These are phyloP conservation scores for Ascochyta clinopodiicola DNA, from an alignment of 2,329 filamentous ascomycete genomes.

Conservation along the genomic window DNA sequence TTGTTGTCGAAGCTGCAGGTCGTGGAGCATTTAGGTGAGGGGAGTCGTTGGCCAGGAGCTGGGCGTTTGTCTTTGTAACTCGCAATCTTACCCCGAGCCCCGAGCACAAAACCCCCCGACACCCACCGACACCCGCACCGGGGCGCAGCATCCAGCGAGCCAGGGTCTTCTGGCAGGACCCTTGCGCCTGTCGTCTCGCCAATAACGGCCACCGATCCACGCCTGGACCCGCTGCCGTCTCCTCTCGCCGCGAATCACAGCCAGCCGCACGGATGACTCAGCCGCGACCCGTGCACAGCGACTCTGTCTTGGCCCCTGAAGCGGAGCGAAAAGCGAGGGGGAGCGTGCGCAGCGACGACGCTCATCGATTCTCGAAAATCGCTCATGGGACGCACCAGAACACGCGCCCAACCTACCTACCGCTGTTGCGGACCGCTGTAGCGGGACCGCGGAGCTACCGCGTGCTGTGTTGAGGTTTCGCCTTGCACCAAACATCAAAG, in stretches of 20 bases:
- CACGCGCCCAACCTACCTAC: neutral
- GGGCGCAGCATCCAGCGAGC: slow-evolving; percentile 1
- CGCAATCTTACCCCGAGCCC: neutral
- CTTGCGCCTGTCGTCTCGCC: no score
- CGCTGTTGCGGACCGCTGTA: slow-evolving; percentile 34
- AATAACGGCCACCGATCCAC: neutral
- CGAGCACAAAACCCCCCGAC: no score
- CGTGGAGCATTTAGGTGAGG: neutral
- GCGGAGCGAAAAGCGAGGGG: slow-evolving; percentile 7
- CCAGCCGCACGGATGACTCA: neutral
- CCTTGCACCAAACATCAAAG: slow-evolving; percentile 2
- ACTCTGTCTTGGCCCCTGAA: neutral
- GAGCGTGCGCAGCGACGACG: no score
- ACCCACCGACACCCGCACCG: no score
- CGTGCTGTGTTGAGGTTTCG: slow-evolving; percentile 22
- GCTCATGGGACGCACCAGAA: neutral
- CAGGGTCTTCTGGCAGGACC: no score
- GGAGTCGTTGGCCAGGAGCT: neutral
- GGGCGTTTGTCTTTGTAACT: slow-evolving; percentile 4
- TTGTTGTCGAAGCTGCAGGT: neutral
- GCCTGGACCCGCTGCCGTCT: neutral
- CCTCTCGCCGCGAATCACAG: slow-evolving; percentile 1
- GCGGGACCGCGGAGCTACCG: slow-evolving; percentile 33
- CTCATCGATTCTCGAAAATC: neutral
- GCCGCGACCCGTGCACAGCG: neutral